phyloP scores from a whole-genome alignment of 2,329 filamentous ascomycete species.

The Chaetomiaceae sp. region DNA sequence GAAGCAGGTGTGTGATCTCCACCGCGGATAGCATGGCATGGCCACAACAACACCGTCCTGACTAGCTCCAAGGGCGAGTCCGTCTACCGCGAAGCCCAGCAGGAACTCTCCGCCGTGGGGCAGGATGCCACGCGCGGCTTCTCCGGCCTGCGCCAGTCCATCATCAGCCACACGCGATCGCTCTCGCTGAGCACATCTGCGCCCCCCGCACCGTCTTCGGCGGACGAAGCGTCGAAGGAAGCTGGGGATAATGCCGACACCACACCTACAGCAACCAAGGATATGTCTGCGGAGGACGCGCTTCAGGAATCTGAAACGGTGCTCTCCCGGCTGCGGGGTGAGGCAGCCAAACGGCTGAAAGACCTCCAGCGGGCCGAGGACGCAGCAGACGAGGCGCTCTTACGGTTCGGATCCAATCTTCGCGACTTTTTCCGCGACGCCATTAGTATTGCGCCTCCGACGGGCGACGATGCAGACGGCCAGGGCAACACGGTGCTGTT shows the following conservation, averaged over 20 bases:
- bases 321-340: slow-evolving; percentile 67
- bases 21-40: not conserved
- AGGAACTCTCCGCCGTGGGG: slow-evolving; percentile 75
- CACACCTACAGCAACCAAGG: slow-evolving; percentile 42
- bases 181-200: slow-evolving; percentile 57
- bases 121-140: slow-evolving; percentile 80
- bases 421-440: slow-evolving; percentile 87
- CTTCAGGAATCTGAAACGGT: slow-evolving; percentile 55
- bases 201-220: slow-evolving; percentile 25
- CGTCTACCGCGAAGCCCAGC: slow-evolving; percentile 78
- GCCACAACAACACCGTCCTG: not conserved
- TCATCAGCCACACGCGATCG: slow-evolving; percentile 69
- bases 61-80: slow-evolving; percentile 58
- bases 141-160: slow-evolving; percentile 60
- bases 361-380: slow-evolving; percentile 91
- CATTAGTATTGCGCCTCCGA: slow-evolving; percentile 76
- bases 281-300: slow-evolving; percentile 39
- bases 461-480: slow-evolving; percentile 38
- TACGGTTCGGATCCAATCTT: slow-evolving; percentile 87
- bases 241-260: slow-evolving; percentile 31
- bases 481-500: slow-evolving; percentile 65
- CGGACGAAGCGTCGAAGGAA: slow-evolving; percentile 30
- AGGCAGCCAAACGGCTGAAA: slow-evolving; percentile 78
- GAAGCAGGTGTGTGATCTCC: slow-evolving; percentile 63
- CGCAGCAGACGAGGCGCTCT: slow-evolving; percentile 87